Evolutionary conservation across 2,329 filamentous ascomycete species (phyloP), one percentile per base, ranked within the genome.

Genomic region (Aspergillus quadricinctus): DNA sequence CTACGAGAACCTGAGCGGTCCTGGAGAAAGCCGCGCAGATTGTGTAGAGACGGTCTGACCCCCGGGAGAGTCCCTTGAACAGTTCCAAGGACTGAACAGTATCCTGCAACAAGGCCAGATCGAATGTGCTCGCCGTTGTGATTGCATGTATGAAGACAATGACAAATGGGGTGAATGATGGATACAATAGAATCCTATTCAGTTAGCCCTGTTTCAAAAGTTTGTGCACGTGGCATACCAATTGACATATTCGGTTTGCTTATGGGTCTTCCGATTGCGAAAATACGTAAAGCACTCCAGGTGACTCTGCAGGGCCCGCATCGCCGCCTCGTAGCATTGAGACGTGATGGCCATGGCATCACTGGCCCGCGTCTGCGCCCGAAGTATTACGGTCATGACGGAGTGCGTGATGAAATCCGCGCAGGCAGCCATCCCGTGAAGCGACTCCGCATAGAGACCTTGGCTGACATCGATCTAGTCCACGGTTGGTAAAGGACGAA

Each of bases 91-190:
- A 65, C 4, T 51, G 52, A 6, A 65, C 57, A 0, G 64, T 66
- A 8, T 67, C 65, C 49, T 68, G 62, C 3, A 68, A 53, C 0
- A 68, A 59, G 29, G 55, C 29, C 8, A 68, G 48, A 46, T 67
- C 64, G 14, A 59, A 35, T 8, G 54, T 45, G 48, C 51, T 65
- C 2, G 65, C 57, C 4, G 64, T 66, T 7, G 65, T 63, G 29
- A 69, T 66, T 1, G 66, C 66, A 51, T 69, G 66, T 4, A 64
- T 66, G 52, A 69, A 69, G 27, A 69, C 62, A 40, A 69, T 65
- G 14, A 68, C 57, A 19, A 68, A 66, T 0, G 66, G 66, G 2
- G 66, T 63, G 28, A 66, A 69, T 2, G 66, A 68, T 0, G 64
- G 61, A 31, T 69, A 69, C 0, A 69, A 49, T 7, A 69, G 43